Conservation (phyloP, 2,329 filamentous ascomycete species). For the Coniochaeta sp. region DNA sequence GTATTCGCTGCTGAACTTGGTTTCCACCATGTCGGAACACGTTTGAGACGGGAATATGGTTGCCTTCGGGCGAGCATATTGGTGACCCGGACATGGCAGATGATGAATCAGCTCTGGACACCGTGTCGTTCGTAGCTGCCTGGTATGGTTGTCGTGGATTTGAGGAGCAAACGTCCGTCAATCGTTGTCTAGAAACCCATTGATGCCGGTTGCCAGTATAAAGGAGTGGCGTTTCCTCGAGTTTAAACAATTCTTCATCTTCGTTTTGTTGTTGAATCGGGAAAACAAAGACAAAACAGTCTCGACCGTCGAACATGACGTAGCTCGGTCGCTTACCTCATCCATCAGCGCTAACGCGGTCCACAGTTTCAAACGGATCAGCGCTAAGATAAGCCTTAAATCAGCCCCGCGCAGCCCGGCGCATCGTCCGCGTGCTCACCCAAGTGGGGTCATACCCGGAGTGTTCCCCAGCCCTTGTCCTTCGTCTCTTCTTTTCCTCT, state of each 20-base stretch:
- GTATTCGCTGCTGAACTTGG: too few relatives aligned
- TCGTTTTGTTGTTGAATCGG: too few relatives aligned
- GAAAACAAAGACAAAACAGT: too few relatives aligned
- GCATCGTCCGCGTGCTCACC: constrained; percentile 2
- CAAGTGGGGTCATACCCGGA: constrained; percentile 1
- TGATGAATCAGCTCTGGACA: background rate
- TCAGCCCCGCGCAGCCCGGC: background rate
- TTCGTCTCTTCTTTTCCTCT: background rate
- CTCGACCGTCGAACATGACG: background rate
- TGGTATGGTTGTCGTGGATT: too few relatives aligned
- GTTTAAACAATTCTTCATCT: too few relatives aligned
- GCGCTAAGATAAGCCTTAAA: constrained; percentile 1
- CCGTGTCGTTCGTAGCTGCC: background rate
- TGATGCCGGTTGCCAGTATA: too few relatives aligned
- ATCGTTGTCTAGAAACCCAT: too few relatives aligned
- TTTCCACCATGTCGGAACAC: too few relatives aligned
- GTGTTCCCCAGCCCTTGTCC: background rate
- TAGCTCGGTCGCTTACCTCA: too few relatives aligned
- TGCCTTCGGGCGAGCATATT: background rate
- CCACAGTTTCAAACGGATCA: background rate
- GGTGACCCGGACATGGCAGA: background rate
- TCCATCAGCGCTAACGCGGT: background rate
- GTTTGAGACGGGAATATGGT: too few relatives aligned
- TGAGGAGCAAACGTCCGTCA: too few relatives aligned
- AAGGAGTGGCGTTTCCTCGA: too few relatives aligned